phyloP scores from a whole-genome alignment of 2,329 filamentous ascomycete genomes.

The Penicillium sp. region DNA sequence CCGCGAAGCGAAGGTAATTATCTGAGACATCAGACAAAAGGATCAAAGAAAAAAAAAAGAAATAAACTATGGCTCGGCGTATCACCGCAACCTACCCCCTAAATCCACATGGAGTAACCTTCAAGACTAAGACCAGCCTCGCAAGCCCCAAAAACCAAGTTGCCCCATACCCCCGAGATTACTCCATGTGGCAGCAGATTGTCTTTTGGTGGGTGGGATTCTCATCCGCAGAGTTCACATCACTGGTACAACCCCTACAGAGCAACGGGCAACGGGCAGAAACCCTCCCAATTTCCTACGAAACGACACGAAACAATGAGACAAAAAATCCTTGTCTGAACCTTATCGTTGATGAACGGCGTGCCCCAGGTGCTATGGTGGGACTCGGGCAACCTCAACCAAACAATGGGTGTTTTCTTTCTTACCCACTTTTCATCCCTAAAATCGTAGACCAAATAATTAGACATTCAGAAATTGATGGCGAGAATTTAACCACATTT shows the following conservation, averaged over 20 bases:
- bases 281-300: neutral
- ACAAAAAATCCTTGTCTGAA: neutral
- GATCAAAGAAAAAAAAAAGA: neutral
- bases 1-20: neutral
- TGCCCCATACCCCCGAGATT: constrained; percentile 10
- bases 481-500: neutral
- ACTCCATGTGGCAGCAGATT: constrained; percentile 13
- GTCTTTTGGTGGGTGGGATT: constrained; percentile 3
- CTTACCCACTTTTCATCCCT: neutral
- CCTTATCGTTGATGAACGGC: neutral
- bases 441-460: neutral
- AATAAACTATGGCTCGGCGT: constrained; percentile 9
- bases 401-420: neutral
- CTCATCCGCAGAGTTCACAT: constrained; percentile 15
- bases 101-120: neutral
- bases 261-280: neutral
- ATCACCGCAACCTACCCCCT: constrained; percentile 4
- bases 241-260: constrained; percentile 3
- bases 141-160: neutral
- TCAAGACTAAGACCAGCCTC: neutral
- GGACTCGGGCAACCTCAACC: neutral
- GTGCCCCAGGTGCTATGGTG: neutral
- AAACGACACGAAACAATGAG: neutral
- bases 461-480: neutral
- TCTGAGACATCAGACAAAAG: neutral